phyloP scores from a whole-genome alignment of 192 early-diverging fungal genomes.

The Backusella psychrophila region DNA sequence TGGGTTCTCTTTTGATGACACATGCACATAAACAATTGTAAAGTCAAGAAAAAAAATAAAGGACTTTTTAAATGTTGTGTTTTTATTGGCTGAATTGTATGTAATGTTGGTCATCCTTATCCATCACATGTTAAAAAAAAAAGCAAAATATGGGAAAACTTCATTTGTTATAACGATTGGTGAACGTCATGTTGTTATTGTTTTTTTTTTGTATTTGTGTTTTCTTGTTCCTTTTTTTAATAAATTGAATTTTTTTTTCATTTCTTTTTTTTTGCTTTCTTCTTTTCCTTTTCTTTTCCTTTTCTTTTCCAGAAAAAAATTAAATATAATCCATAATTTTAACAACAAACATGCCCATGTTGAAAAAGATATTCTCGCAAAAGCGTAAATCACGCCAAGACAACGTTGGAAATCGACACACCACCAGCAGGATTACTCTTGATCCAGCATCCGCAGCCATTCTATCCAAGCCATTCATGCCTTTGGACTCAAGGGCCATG shows the following conservation, averaged over 20 bases:
- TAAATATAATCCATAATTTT: background rate
- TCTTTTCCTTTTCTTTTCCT: background rate
- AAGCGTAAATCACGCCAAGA: background rate
- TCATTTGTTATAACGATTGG: background rate
- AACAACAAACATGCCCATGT: background rate
- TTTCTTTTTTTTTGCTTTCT: background rate
- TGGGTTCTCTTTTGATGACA: background rate
- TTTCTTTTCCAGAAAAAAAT: background rate
- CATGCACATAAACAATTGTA: background rate
- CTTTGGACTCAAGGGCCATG: conserved; percentile 21
- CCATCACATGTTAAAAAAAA: background rate
- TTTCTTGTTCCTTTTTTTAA: background rate
- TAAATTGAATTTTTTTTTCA: background rate
- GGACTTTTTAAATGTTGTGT: background rate
- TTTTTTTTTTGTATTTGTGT: background rate
- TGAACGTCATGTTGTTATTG: conserved; percentile 1
- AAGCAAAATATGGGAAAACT: background rate
- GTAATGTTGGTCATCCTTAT: background rate
- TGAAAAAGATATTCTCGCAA: conserved; percentile 2
- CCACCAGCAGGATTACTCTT: background rate
- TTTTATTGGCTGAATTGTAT: background rate
- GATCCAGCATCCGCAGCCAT: conserved; percentile 13
- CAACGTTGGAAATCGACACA: background rate
- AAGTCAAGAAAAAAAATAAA: background rate
- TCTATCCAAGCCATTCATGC: conserved; percentile 16